Evolutionary conservation across 1,284 basidiomycete genomes (phyloP).

Genomic region (Fomitopsis betulina): DNA sequence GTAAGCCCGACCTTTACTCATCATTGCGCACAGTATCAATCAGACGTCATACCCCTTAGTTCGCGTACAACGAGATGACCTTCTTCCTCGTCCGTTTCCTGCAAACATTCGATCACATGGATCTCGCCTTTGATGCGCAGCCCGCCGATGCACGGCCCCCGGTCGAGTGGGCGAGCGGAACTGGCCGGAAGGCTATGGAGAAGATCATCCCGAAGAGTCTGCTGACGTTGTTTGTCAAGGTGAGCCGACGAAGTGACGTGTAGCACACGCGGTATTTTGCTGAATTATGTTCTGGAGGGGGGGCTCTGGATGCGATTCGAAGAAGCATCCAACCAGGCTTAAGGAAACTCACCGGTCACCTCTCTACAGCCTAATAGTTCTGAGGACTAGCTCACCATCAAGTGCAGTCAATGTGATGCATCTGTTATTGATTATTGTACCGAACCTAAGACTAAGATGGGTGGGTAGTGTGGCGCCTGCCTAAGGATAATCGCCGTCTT

Average conservation of each 20-base stretch:
- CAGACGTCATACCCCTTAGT: slow-evolving; percentile 19
- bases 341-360: background rate
- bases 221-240: slow-evolving; percentile 38
- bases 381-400: no score
- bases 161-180: slow-evolving; percentile 24
- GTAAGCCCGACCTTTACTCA: slow-evolving; percentile 14
- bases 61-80: slow-evolving; percentile 43
- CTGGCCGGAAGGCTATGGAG: slow-evolving; percentile 34
- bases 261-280: background rate
- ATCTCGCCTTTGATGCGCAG: slow-evolving; percentile 32
- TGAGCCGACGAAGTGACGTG: slow-evolving; percentile 13
- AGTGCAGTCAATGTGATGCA: no score
- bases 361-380: no score
- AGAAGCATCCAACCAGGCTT: background rate
- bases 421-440: no score
- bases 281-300: background rate
- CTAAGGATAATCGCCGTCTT: no score
- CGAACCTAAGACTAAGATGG: no score
- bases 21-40: background rate
- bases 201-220: slow-evolving; percentile 31
- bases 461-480: no score
- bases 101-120: slow-evolving; percentile 33
- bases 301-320: slow-evolving; percentile 7
- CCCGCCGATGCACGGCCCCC: slow-evolving; percentile 28
- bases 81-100: slow-evolving; percentile 40